These are phyloP conservation scores for Syncephalastrum monosporum DNA, from an alignment of 371 early-diverging fungal genomes.

Conservation along the genomic window DNA sequence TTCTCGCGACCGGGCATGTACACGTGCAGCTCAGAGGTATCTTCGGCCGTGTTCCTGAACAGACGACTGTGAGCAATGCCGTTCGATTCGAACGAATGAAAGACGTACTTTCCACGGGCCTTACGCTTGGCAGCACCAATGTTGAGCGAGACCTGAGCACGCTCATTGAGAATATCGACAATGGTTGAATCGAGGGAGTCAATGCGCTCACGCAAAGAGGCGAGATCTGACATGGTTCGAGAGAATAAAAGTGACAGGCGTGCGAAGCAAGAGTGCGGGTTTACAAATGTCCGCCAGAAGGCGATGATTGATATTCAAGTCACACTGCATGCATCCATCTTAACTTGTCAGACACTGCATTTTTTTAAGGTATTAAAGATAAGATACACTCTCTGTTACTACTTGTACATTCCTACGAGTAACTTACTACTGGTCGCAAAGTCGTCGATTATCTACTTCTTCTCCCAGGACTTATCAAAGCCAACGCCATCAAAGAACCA, in stretches of 20 bases:
- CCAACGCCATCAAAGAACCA: slow-evolving; percentile 47
- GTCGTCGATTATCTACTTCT: too few relatives aligned
- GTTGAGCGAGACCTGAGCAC: slow-evolving; percentile 83
- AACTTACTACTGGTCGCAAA: too few relatives aligned
- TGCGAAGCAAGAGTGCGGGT: background rate
- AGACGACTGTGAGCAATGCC: background rate
- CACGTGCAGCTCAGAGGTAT: slow-evolving; percentile 47
- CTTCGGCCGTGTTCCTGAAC: too few relatives aligned
- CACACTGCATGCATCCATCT: too few relatives aligned
- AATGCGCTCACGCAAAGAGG: slow-evolving; percentile 63
- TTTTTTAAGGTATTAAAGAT: too few relatives aligned
- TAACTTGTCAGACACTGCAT: too few relatives aligned
- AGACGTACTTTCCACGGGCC: slow-evolving; percentile 13
- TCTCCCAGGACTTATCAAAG: slow-evolving; percentile 34
- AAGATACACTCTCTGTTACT: too few relatives aligned
- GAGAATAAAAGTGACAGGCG: slow-evolving; percentile 1
- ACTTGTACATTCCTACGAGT: too few relatives aligned
- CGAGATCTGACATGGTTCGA: slow-evolving; percentile 43
- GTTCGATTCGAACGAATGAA: too few relatives aligned
- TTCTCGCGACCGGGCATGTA: slow-evolving; percentile 70
- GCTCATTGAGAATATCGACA: slow-evolving; percentile 80
- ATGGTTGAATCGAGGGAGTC: slow-evolving; percentile 78
- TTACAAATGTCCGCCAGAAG: too few relatives aligned
- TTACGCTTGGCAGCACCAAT: slow-evolving; percentile 77
- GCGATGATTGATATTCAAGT: too few relatives aligned